Base-by-base conservation (phyloP, 2,329 filamentous ascomycete species). In the Cladosporium cucumerinum region DNA sequence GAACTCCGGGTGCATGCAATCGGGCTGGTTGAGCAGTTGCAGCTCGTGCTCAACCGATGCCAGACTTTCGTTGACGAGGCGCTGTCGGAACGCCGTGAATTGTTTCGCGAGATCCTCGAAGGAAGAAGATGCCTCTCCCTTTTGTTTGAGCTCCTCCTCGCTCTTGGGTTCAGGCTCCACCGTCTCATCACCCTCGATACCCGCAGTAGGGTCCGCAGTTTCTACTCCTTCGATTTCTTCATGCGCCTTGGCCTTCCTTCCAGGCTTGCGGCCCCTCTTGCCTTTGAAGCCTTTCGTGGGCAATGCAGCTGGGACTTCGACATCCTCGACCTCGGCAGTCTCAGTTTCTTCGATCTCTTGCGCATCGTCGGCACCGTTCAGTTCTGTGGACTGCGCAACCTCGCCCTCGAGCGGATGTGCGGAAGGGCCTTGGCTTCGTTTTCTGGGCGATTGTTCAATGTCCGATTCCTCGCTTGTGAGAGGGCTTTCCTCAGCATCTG, bases 71-170 rank as follows among this genome's bases (percentile, higher is more conserved):
- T 62, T 62, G 11, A 55, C 60, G 10, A 62, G 49, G n/a, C 49
- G 89, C 69, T 93, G 93, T 72, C 93, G 87, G 73, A 98, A 91
- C 21, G 90, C 85, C 66, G 89, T 87, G 79, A 99, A 99, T 74
- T 95, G 91, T 76, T 90, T 90, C 75, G 98, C 94, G 51, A 99
- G 90, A 21, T 86, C 85, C 21, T 87, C 84, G 71, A 97, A 75
- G 16, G 68, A 66, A 2, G 66, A 66, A 1, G 72, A 69, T 23
- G 73, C 73, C 48, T 71, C 70, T 30, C 67, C 66, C 52, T 71
- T 72, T 28, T 69, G 77, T 77, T 79, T 78, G 80, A 80, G 76
- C 72, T 83, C 82, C 77, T 85, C 83, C 70, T 84, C 83, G 21
- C 76, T 76, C 71, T 81, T 84, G n/a, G 79, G 77, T n/a, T 73